Conservation (phyloP, 345 rosid genomes). For the Salix purpurea region DNA sequence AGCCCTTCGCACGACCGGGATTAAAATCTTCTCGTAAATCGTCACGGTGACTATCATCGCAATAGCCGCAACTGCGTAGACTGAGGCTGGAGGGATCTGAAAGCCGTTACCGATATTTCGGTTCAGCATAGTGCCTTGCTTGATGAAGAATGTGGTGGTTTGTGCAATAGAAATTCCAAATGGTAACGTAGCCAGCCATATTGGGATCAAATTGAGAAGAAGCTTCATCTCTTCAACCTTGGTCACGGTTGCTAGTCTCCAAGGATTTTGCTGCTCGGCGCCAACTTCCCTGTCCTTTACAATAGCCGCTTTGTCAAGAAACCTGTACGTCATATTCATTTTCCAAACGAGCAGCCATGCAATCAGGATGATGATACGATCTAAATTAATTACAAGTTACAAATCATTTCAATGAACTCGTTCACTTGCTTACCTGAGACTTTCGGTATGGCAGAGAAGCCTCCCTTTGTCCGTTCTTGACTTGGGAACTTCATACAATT, state of each 20-base stretch:
- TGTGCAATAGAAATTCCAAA: slow-evolving; percentile 79
- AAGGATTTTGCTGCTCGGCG: slow-evolving; percentile 47
- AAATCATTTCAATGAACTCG: not conserved
- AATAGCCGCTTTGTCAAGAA: slow-evolving; percentile 86
- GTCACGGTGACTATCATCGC: slow-evolving; percentile 57
- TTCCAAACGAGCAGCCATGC: not conserved
- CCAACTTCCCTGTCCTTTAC: slow-evolving; percentile 34
- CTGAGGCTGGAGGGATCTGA: slow-evolving; percentile 54
- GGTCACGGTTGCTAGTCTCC: slow-evolving; percentile 81
- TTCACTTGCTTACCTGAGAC: slow-evolving; percentile 54
- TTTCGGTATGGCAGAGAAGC: slow-evolving; percentile 59
- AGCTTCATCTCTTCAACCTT: slow-evolving; percentile 85
- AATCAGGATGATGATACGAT: not conserved
- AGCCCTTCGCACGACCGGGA: slow-evolving; percentile 39
- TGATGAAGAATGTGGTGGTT: slow-evolving; percentile 81
- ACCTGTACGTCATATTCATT: slow-evolving; percentile 38
- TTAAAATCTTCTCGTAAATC: slow-evolving; percentile 49
- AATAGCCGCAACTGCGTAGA: slow-evolving; percentile 44
- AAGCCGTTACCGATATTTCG: slow-evolving; percentile 42
- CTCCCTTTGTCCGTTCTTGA: slow-evolving; percentile 42
- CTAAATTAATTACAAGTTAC: not conserved
- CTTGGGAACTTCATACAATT: slow-evolving; percentile 47
- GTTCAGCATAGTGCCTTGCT: slow-evolving; percentile 56
- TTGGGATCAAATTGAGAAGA: slow-evolving; percentile 77
- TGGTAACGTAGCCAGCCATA: slow-evolving; percentile 72